Conservation (phyloP, 2,329 filamentous ascomycete genomes). For the Penicillium sp. region DNA sequence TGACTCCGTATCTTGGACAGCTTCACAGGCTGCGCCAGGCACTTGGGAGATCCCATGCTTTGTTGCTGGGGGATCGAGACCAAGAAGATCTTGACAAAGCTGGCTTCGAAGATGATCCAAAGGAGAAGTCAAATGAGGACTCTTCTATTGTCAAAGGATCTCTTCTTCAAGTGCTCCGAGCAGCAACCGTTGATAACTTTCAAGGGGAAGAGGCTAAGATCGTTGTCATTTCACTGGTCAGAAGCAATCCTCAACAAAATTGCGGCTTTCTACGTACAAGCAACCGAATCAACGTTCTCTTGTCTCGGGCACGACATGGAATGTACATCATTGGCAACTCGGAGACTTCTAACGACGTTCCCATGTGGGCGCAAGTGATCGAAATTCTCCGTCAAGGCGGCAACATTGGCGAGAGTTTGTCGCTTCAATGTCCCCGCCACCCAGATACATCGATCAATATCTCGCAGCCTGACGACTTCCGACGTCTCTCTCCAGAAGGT, state of each 20-base stretch:
- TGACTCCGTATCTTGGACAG: background rate
- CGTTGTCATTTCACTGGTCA: slow-evolving; percentile 71
- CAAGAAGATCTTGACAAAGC: background rate
- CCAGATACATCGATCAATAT: slow-evolving; percentile 58
- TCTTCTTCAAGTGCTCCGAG: slow-evolving; percentile 44
- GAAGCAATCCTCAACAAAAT: slow-evolving; percentile 66
- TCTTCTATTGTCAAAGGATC: background rate
- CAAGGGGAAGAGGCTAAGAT: slow-evolving; percentile 78
- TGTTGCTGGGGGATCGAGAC: slow-evolving; percentile 1
- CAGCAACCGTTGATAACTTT: slow-evolving; percentile 76
- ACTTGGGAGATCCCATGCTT: background rate
- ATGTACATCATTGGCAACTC: slow-evolving; percentile 75
- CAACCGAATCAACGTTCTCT: slow-evolving; percentile 73
- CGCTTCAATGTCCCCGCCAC: slow-evolving; percentile 68
- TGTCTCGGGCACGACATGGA: slow-evolving; percentile 70
- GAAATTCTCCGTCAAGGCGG: slow-evolving; percentile 54
- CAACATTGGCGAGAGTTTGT: slow-evolving; percentile 59
- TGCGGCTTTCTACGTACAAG: slow-evolving; percentile 70
- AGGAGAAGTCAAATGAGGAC: background rate
- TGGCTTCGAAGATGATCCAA: background rate
- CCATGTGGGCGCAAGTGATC: slow-evolving; percentile 69
- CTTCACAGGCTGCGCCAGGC: background rate
- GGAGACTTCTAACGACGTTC: slow-evolving; percentile 60
- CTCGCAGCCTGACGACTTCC: slow-evolving; percentile 64
- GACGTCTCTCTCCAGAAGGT: slow-evolving; percentile 63